Base-by-base conservation (phyloP, 2,329 filamentous ascomycete species). In the Canariomyces notabilis region DNA sequence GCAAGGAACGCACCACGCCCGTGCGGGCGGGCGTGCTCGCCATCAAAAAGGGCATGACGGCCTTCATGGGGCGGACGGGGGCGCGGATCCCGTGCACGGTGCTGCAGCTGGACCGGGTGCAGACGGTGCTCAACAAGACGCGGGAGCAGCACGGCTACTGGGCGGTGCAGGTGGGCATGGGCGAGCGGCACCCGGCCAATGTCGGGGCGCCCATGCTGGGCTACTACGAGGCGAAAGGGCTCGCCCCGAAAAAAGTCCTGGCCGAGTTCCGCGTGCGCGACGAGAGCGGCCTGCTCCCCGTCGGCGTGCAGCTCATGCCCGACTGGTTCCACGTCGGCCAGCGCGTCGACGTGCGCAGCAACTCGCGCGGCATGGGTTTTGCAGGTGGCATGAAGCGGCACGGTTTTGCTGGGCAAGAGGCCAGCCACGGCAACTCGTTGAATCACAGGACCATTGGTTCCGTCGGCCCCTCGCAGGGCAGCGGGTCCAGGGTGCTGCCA, bases 381-480 rank as follows among this genome's bases (percentile, higher is more conserved):
- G 88, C 86, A 8, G 93, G 93, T 77, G 93, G 88, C 57, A 98
- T 98, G 93, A 98, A 98, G 81, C 79, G 87, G 58, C 87, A 91
- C 71, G 89, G 89, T 26, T 97, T 93, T 68, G 67, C 74, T 22
- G 93, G 93, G 59, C 93, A 98, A 73, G 85, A 83, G 57, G 87
- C 89, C 47, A 90, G 84, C 59, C 93, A 98, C 78, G 93, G 93
- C 77, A 91, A 94, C 71, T 96, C 90, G 63, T 82, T 89, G 71
- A 89, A 88, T 62, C 93, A 98, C 76, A 80, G 93, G 62, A 87
- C 87, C 21, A 87, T 96, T 71, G 93, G 93, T 75, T 91, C 89
- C 26, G 78, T 85, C 6, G 93, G 93, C 65, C 88, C 86, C 50
- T 87, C 85, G 58, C 93, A 98, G 69, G 93, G 93, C 55, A 83